A percentile compares a stretch with the other conserved stretches of the same genome.
Conservation (phyloP, 164 flowering plant genomes). For the Vitis rupestris region DNA sequence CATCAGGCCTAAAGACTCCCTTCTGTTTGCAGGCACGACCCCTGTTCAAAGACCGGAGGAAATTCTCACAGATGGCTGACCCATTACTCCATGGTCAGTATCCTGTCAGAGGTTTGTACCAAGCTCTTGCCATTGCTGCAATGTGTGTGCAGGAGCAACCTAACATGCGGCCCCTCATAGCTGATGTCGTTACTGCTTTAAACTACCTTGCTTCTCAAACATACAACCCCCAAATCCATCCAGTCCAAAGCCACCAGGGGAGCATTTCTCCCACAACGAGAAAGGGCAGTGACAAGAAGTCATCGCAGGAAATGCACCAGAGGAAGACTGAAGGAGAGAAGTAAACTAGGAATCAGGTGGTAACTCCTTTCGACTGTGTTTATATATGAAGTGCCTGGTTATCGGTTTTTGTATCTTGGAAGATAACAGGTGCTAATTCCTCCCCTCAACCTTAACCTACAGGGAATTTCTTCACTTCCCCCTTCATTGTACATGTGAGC, state of each 20-base stretch:
- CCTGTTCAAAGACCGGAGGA: constrained; percentile 48
- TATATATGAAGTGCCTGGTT: constrained; percentile 11
- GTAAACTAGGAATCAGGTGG: not conserved
- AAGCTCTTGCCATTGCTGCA: constrained; percentile 65
- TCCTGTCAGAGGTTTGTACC: constrained; percentile 51
- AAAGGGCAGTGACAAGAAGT: constrained; percentile 11
- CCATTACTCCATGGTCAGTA: constrained; percentile 45
- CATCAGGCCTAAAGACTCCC: not conserved
- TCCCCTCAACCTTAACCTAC: not conserved
- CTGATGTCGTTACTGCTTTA: constrained; percentile 56
- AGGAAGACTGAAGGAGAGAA: not conserved
- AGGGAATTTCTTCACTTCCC: constrained; percentile 6
- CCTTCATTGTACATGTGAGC: constrained; percentile 24
- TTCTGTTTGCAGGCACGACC: constrained; percentile 51
- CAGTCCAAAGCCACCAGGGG: constrained; percentile 13
- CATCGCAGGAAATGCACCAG: not conserved
- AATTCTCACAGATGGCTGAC: constrained; percentile 49
- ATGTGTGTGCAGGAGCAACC: constrained; percentile 72
- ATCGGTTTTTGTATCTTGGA: constrained; percentile 22
- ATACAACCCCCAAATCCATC: constrained; percentile 23
- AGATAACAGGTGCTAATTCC: constrained; percentile 19
- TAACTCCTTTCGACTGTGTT: too few relatives aligned
- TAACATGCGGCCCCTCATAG: constrained; percentile 42
- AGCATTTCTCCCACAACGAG: not conserved
- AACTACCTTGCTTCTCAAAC: constrained; percentile 38